Conservation (phyloP, 768 basidiomycete species). For the Pleurotus cornucopiae region DNA sequence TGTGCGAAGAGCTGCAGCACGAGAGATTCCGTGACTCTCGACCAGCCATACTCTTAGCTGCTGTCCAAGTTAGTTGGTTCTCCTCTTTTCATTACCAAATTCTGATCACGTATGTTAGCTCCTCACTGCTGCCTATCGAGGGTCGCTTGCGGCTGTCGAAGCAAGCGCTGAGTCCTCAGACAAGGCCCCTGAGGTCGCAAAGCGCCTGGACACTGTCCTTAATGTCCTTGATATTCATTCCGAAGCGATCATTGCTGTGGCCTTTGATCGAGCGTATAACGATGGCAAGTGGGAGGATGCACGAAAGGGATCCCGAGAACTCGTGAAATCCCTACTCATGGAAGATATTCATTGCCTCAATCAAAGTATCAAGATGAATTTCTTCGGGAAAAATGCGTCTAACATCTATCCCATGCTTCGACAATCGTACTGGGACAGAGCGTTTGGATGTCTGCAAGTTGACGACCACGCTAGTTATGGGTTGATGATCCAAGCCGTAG, state of each 20-base stretch:
- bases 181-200: conserved; percentile 11
- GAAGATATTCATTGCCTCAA: conserved; percentile 30
- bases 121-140: conserved; percentile 25
- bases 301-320: conserved; percentile 27
- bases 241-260: conserved; percentile 30
- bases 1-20: conserved; percentile 82
- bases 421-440: conserved; percentile 63
- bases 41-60: conserved; percentile 55
- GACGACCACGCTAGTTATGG: conserved; percentile 57
- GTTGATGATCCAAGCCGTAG: conserved; percentile 52
- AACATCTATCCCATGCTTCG: conserved; percentile 38
- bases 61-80: conserved; percentile 52
- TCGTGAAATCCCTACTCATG: conserved; percentile 28
- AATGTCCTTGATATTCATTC: conserved; percentile 37
- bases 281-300: conserved; percentile 29
- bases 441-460: conserved; percentile 56
- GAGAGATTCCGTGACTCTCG: conserved; percentile 59
- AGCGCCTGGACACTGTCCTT: conserved; percentile 18
- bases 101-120: conserved; percentile 20
- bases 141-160: conserved; percentile 12
- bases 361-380: conserved; percentile 25
- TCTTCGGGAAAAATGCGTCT: conserved; percentile 16
- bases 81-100: not conserved
- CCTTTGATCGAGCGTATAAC: conserved; percentile 29
- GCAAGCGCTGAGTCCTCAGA: not conserved